Evolutionary conservation across 192 early-diverging fungal genomes (phyloP).

Genomic region (Coemansia sp.): DNA sequence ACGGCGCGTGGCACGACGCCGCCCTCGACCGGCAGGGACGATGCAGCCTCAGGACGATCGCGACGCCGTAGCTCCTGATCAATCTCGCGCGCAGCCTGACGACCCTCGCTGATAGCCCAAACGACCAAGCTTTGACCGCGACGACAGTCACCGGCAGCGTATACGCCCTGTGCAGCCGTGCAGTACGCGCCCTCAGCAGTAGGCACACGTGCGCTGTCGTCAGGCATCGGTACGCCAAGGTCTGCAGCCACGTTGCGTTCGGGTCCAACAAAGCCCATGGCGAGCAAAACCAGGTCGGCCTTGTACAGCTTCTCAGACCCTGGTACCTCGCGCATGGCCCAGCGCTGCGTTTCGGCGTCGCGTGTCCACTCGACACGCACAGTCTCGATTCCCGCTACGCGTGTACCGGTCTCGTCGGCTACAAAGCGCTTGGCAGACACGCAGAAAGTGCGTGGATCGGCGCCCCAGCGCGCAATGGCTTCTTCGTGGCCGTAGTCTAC

Average conservation of each 20-base stretch:
- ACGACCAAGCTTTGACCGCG: conserved; percentile 95
- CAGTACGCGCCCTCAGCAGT: conserved; percentile 75
- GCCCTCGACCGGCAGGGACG: conserved; percentile 82
- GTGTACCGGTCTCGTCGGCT: conserved; percentile 65
- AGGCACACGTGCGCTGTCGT: conserved; percentile 74
- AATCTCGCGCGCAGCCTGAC: conserved; percentile 90
- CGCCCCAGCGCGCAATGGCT: conserved; percentile 81
- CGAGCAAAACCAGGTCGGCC: conserved; percentile 89
- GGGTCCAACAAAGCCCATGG: conserved; percentile 96
- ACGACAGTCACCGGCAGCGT: conserved; percentile 97
- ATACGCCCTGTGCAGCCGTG: conserved; percentile 78
- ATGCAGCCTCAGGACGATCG: conserved; percentile 56
- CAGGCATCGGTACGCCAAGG: conserved; percentile 66
- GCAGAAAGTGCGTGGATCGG: conserved; percentile 94
- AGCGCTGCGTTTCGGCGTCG: conserved; percentile 61
- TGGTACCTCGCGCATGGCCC: conserved; percentile 87
- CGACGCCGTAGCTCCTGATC: conserved; percentile 65
- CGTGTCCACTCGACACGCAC: conserved; percentile 96
- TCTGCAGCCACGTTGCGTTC: conserved; percentile 80
- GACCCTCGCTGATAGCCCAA: conserved; percentile 98
- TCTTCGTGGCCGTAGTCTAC: conserved; percentile 97
- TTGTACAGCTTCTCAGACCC: conserved; percentile 81
- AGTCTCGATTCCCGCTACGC: conserved; percentile 88
- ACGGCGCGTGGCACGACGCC: conserved; percentile 71
- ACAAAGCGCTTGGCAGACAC: conserved; percentile 96